These are phyloP conservation scores for Lactarius vividus DNA, from an alignment of 768 basidiomycete species.

Conservation along the genomic window DNA sequence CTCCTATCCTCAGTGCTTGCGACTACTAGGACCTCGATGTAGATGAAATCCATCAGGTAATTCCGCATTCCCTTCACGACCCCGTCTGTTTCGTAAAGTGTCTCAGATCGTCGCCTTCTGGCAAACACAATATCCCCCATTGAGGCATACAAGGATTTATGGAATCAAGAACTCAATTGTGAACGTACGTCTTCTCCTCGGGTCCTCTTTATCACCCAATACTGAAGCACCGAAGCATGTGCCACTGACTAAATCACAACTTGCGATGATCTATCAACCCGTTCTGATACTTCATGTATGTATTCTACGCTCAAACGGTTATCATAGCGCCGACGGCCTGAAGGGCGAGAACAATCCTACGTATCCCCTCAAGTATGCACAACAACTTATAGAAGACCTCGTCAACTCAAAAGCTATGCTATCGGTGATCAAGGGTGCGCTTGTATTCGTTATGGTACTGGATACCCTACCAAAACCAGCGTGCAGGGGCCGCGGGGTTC, in stretches of 20 bases:
- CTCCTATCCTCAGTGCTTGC: background rate
- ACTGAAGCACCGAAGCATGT: slow-evolving; percentile 45
- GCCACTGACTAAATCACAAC: slow-evolving; percentile 46
- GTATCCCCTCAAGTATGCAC: slow-evolving; percentile 14
- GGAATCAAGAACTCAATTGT: slow-evolving; percentile 55
- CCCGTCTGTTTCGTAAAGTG: background rate
- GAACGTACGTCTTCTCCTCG: slow-evolving; percentile 46
- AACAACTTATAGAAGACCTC: slow-evolving; percentile 13
- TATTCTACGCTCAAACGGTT: background rate
- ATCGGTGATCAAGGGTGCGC: slow-evolving; percentile 14
- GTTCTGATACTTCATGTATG: slow-evolving; percentile 21
- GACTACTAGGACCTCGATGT: background rate
- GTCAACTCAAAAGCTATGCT: background rate
- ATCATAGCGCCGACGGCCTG: background rate
- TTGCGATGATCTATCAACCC: slow-evolving; percentile 28
- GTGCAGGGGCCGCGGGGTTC: slow-evolving; percentile 52
- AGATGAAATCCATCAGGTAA: slow-evolving; percentile 1
- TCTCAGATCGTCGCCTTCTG: slow-evolving; percentile 63
- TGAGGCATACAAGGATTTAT: slow-evolving; percentile 47
- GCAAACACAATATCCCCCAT: slow-evolving; percentile 55
- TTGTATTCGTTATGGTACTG: background rate
- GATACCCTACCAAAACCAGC: slow-evolving; percentile 3
- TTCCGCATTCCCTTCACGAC: slow-evolving; percentile 1
- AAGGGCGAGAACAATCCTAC: slow-evolving; percentile 19
- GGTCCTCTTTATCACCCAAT: background rate